Evolutionary conservation across 2,329 filamentous ascomycete genomes (phyloP), one percentile per base, ranked within the genome.

Genomic region (Colletotrichum liriopes): DNA sequence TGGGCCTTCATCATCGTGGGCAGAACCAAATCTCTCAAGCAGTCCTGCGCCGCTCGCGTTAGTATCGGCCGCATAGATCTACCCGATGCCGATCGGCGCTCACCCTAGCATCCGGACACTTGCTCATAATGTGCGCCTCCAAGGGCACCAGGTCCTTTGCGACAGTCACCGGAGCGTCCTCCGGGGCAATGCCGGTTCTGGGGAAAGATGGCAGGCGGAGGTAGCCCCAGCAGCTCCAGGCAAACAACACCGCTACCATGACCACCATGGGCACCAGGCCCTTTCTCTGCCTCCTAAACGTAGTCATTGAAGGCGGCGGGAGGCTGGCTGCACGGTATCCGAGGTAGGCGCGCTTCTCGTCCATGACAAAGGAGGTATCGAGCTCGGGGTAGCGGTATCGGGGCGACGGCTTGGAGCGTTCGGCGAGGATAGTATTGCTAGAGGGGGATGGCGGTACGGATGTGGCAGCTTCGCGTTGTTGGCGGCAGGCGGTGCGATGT

Each of bases 101-200:
- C 78, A 89, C 88, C 81, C 88, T 89, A 2, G 96, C 95, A 82
- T 99, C 96, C 0, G 96, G 95, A 78, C 96, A 99, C 87, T 98
- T 98, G 84, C 92, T 94, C 92, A 98, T 99, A 77, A 98, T 96
- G 81, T 98, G 96, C 67, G 94, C 94, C 81, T 99, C 96, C 2
- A 99, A 84, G 5, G 94, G 93, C 5, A 98, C 93, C 70, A 86
- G 82, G 55, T 73, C 74, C 63, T 74, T 69, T 35, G 59, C 47
- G 39, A 14, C 58, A 4, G 26, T 32, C 5, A 55, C 47, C 47
- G 71, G 71, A 23, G 71, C 32, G 39, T 65, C 52, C 45, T 60
- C 59, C 29, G 70, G 54, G 26, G 60, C 32, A 39, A 69, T 20
- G 43, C n/a, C 56, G 39, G 52, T 29, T 20, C 12, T 23, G 37